phyloP scores from a whole-genome alignment of 2,329 filamentous ascomycete genomes.

The Xylariales sp. region DNA sequence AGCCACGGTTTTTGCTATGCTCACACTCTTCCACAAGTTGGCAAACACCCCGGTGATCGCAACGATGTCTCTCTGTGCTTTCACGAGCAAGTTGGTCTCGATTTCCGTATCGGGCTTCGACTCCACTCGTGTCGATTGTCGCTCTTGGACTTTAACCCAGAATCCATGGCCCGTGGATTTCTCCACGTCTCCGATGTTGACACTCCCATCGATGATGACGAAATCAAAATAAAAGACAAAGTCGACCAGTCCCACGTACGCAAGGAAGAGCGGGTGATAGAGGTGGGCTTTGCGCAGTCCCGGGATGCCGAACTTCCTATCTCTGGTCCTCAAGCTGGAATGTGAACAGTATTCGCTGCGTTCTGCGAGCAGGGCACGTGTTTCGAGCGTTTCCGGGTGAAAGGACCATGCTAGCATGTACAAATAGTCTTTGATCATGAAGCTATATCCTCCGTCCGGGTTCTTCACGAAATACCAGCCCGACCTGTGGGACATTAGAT shows the following conservation, averaged over 20 bases:
- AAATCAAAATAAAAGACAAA: not conserved
- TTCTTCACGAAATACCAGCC: not conserved
- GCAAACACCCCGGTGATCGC: not conserved
- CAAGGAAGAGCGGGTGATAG: not conserved
- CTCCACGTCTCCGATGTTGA: not conserved
- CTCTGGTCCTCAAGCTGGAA: not conserved
- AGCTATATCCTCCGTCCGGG: not conserved
- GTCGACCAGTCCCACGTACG: not conserved
- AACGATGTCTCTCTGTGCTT: not conserved
- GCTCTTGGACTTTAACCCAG: not conserved
- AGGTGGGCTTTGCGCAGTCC: not conserved
- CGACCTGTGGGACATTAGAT: not conserved
- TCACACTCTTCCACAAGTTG: not conserved
- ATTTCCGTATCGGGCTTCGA: not conserved
- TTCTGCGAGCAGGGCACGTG: not conserved
- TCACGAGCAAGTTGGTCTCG: not conserved
- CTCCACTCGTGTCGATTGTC: not conserved
- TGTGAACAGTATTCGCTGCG: not conserved
- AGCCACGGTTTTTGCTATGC: not conserved
- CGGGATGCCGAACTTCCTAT: not conserved
- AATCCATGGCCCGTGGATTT: not conserved
- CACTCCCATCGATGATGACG: not conserved
- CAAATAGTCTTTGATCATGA: not conserved
- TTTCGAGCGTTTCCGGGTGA: not conserved
- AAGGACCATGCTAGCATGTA: constrained; percentile 1